phyloP scores from a whole-genome alignment of 208 protist species.

The Leishmania martiniquensis region DNA sequence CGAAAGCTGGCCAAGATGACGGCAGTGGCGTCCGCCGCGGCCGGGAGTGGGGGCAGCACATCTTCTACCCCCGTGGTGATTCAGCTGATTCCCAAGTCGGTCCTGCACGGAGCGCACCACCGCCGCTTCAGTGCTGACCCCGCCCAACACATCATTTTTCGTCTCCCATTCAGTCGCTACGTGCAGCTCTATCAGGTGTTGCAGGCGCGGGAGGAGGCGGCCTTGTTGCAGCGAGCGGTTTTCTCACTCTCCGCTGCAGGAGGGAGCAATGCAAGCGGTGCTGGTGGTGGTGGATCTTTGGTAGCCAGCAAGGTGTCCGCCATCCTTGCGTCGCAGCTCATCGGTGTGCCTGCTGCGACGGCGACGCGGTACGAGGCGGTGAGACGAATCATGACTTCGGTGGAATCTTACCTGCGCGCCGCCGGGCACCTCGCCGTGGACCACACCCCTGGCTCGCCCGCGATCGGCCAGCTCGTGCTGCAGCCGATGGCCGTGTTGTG shows the following conservation, averaged over 20 bases:
- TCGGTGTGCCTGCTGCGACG: conserved; percentile 53
- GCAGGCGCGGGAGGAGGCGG: conserved; percentile 67
- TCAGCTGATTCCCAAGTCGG: conserved; percentile 82
- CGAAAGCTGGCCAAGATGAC: conserved; percentile 47
- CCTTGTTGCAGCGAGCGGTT: conserved; percentile 17
- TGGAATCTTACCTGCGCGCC: conserved; percentile 60
- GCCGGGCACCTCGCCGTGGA: conserved; percentile 49
- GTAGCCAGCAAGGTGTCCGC: conserved; percentile 21
- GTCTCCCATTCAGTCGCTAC: conserved; percentile 67
- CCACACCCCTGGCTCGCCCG: background rate
- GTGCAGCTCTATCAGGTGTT: conserved; percentile 75
- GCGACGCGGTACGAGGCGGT: conserved; percentile 71
- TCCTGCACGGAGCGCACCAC: conserved; percentile 77
- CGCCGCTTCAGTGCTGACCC: conserved; percentile 69
- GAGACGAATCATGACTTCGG: conserved; percentile 47
- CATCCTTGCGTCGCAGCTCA: conserved; percentile 41
- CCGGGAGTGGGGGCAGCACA: background rate
- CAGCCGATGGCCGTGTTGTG: conserved; percentile 58
- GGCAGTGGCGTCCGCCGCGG: background rate
- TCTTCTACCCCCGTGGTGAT: conserved; percentile 54
- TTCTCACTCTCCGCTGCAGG: conserved; percentile 2
- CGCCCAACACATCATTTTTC: conserved; percentile 71
- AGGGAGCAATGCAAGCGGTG: conserved; percentile 1
- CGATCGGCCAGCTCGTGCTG: conserved; percentile 21
- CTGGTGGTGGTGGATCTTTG: background rate